Conservation (phyloP, 345 rosid genomes). For the Hirschfeldia incana region DNA sequence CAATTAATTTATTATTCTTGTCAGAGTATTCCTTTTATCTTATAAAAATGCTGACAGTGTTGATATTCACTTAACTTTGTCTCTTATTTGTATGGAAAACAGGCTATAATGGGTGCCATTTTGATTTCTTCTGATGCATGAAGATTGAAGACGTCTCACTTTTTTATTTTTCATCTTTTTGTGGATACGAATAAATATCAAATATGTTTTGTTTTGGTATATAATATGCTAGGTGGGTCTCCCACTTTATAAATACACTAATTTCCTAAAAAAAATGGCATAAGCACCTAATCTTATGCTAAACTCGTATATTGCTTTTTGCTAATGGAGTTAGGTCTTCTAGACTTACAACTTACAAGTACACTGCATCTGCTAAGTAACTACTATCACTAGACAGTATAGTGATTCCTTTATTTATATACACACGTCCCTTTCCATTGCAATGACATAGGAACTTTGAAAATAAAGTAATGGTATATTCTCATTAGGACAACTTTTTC, state of each 20-base stretch:
- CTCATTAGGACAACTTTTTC: background rate
- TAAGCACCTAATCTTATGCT: slow-evolving; percentile 24
- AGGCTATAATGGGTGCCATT: slow-evolving; percentile 70
- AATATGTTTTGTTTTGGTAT: slow-evolving; percentile 16
- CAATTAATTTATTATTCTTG: background rate
- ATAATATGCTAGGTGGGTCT: slow-evolving; percentile 34
- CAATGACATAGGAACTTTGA: background rate
- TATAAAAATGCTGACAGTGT: background rate
- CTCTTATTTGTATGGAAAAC: slow-evolving; percentile 5
- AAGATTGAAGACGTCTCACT: slow-evolving; percentile 24
- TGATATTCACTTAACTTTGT: background rate
- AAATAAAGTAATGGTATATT: background rate
- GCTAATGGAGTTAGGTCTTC: slow-evolving; percentile 33
- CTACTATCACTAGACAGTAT: slow-evolving; percentile 18
- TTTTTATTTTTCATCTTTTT: background rate
- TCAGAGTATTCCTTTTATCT: background rate
- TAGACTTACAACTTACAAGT: slow-evolving; percentile 15
- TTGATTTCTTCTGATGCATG: slow-evolving; percentile 41
- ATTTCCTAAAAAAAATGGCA: slow-evolving; percentile 1
- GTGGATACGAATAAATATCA: slow-evolving; percentile 33
- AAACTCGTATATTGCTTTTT: slow-evolving; percentile 23
- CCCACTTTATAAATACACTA: slow-evolving; percentile 11
- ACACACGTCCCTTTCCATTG: background rate
- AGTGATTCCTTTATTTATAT: slow-evolving; percentile 12
- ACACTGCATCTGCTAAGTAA: slow-evolving; percentile 29